A percentile compares a stretch with the other conserved stretches of the same genome.
Evolutionary conservation across 139 green algal genomes (phyloP).

Genomic region (Zygnema circumcarinatum): DNA sequence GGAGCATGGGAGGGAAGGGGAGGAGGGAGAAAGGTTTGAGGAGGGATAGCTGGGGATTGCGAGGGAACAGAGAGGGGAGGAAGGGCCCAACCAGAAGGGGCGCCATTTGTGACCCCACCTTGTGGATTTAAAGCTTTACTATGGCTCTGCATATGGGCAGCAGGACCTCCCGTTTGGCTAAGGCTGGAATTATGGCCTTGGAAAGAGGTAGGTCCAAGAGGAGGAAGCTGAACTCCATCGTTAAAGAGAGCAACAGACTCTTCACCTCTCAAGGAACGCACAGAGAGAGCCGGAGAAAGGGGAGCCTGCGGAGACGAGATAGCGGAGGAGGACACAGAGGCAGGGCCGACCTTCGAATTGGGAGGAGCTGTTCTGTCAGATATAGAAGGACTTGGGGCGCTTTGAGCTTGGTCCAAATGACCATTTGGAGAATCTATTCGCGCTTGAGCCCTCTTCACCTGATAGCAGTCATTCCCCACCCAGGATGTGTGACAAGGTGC

Average conservation of each 20-base stretch:
- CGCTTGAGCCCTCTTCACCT: conserved; percentile 31
- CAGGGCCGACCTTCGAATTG: background rate
- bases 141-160: too few species aligned
- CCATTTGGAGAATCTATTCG: background rate
- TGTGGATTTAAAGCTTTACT: too few species aligned
- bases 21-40: background rate
- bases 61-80: background rate
- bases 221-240: conserved; percentile 2
- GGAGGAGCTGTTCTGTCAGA: background rate
- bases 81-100: background rate
- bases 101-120: too few species aligned
- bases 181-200: background rate
- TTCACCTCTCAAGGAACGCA: background rate
- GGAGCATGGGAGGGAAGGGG: background rate
- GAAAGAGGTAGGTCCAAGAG: background rate
- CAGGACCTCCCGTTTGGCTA: background rate
- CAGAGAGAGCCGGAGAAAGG: conserved; percentile 3
- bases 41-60: background rate
- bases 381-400: background rate
- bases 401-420: background rate
- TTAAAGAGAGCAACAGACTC: conserved; percentile 5
- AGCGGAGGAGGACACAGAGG: conserved; percentile 4
- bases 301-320: conserved; percentile 18
- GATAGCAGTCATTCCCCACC: background rate
- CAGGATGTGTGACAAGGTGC: background rate